phyloP scores from a whole-genome alignment of 257 asterid genomes.

The Capsicum rhomboideum region DNA sequence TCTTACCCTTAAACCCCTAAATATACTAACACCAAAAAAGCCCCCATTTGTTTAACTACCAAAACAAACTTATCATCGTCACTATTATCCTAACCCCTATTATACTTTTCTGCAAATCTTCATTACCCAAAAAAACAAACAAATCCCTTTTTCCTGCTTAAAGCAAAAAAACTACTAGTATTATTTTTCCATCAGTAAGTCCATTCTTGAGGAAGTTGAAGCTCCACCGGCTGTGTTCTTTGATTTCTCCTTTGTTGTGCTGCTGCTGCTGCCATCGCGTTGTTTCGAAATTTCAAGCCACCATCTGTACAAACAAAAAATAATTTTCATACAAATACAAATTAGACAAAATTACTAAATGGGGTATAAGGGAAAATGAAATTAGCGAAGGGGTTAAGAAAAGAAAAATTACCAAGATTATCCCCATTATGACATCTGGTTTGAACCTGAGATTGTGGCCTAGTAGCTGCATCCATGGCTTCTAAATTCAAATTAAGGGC shows the following conservation, averaged over 20 bases:
- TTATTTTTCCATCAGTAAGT: conserved; percentile 30
- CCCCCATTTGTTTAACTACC: background rate
- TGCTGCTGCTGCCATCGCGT: background rate
- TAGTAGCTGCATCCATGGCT: conserved; percentile 2
- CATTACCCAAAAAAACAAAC: background rate
- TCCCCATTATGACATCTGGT: background rate
- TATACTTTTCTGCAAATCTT: background rate
- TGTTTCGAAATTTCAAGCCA: conserved; percentile 9
- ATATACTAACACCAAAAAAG: conserved; percentile 7
- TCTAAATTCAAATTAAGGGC: conserved; percentile 55
- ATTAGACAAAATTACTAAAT: background rate
- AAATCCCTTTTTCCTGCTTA: background rate
- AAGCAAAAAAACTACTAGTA: background rate
- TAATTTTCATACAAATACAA: background rate
- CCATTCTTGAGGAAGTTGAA: conserved; percentile 80
- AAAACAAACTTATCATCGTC: background rate
- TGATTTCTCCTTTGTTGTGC: conserved; percentile 22
- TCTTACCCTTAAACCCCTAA: background rate
- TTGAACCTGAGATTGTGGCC: conserved; percentile 8
- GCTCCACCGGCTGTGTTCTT: conserved; percentile 18
- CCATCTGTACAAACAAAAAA: background rate
- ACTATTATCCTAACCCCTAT: background rate
- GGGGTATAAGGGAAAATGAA: background rate
- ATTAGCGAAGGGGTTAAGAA: too few species aligned
- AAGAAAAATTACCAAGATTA: too few species aligned